Conservation (phyloP, 495 filamentous ascomycete species). For the Delitschia confertaspora region DNA sequence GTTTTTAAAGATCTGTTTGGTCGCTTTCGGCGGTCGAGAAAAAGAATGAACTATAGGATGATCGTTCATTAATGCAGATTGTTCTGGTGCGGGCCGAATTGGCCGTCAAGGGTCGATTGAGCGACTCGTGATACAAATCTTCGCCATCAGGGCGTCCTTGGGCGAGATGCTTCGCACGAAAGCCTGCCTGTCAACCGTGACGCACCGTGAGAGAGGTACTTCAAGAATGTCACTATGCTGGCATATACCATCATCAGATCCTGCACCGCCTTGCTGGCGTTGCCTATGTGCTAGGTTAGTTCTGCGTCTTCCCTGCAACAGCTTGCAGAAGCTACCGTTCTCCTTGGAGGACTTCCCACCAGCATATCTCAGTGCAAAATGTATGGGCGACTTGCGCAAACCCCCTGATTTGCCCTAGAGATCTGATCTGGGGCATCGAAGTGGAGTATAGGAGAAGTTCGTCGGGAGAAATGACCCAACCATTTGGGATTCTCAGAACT, state of each 20-base stretch:
- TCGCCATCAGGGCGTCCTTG: constrained; percentile 33
- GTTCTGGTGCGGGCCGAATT: constrained; percentile 24
- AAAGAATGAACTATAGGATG: constrained; percentile 29
- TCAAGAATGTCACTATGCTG: constrained; percentile 35
- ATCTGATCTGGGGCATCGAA: constrained; percentile 31
- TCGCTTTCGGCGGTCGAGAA: no score
- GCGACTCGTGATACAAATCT: constrained; percentile 32
- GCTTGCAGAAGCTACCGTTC: neutral
- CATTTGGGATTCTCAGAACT: constrained; percentile 13
- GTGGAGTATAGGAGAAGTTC: constrained; percentile 32
- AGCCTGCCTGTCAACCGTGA: constrained; percentile 33
- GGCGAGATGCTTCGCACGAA: constrained; percentile 30
- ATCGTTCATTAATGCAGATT: constrained; percentile 13
- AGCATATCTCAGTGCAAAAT: constrained; percentile 36
- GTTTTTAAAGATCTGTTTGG: no score
- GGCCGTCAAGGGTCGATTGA: constrained; percentile 36
- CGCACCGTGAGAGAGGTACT: constrained; percentile 31
- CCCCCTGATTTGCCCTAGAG: constrained; percentile 28
- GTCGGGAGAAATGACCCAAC: constrained; percentile 34
- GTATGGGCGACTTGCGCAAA: constrained; percentile 30
- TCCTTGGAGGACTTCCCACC: constrained; percentile 33
- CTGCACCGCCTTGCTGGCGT: constrained; percentile 35
- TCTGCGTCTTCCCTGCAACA: neutral
- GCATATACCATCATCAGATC: constrained; percentile 37
- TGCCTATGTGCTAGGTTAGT: constrained; percentile 6